These are phyloP conservation scores for Cicer yamashitae DNA, from an alignment of 306 rosid species.

Conservation along the genomic window DNA sequence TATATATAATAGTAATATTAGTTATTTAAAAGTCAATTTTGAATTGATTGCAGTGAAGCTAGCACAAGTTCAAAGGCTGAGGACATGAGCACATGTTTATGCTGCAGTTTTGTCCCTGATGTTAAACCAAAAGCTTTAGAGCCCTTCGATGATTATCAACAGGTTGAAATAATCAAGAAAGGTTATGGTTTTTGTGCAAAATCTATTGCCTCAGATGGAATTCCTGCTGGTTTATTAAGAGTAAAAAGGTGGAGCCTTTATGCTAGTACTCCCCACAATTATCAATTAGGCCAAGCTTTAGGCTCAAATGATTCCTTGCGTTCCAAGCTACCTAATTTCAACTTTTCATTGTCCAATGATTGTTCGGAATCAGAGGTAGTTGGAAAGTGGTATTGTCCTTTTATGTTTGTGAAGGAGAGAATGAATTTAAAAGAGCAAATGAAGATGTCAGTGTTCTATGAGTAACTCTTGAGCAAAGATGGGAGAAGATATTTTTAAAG, in stretches of 20 bases:
- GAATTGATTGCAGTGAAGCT: conserved; percentile 48
- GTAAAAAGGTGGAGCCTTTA: conserved; percentile 42
- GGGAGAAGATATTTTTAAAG: too few species aligned
- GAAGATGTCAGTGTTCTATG: conserved; percentile 45
- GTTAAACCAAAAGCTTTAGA: conserved; percentile 36
- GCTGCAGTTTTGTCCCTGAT: not conserved
- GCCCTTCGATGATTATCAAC: conserved; percentile 41
- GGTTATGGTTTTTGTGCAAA: conserved; percentile 40
- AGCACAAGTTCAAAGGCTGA: conserved; percentile 49
- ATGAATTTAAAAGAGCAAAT: conserved; percentile 43
- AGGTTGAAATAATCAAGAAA: conserved; percentile 40
- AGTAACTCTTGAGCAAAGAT: too few species aligned
- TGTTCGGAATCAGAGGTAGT: conserved; percentile 38
- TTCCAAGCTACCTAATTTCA: conserved; percentile 45
- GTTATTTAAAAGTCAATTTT: not conserved
- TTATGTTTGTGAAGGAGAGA: too few species aligned
- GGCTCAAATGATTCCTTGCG: too few species aligned
- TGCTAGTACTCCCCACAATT: conserved; percentile 36
- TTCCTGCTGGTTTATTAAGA: conserved; percentile 48
- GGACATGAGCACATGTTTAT: conserved; percentile 40
- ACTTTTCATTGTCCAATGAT: conserved; percentile 30
- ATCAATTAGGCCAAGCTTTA: conserved; percentile 48
- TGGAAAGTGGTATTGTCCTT: conserved; percentile 69
- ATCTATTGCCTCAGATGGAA: conserved; percentile 49
- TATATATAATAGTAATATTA: too few species aligned